Evolutionary conservation across 306 rosid genomes (phyloP).

Genomic region (Pterocarpus macrocarpus): DNA sequence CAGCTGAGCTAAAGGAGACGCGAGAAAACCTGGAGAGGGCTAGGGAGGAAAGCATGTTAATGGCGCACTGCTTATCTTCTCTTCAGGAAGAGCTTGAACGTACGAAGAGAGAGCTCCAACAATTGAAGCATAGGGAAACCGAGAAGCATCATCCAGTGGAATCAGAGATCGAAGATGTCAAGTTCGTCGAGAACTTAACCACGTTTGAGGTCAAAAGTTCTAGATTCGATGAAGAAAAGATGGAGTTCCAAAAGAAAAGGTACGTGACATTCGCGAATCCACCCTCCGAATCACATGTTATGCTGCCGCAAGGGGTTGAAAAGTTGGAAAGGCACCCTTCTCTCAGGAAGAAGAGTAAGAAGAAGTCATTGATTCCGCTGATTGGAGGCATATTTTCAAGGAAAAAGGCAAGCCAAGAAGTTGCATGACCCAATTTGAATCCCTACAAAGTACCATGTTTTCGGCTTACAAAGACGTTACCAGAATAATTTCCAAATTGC

Average conservation of each 20-base stretch:
- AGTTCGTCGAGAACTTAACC: conserved; percentile 62
- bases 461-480: conserved; percentile 3
- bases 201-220: conserved; percentile 52
- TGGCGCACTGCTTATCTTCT: conserved; percentile 78
- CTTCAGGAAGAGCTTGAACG: conserved; percentile 78
- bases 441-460: background rate
- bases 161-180: conserved; percentile 66
- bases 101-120: conserved; percentile 73
- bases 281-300: conserved; percentile 60
- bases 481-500: conserved; percentile 38
- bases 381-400: conserved; percentile 75
- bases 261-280: conserved; percentile 89
- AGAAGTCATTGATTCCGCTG: conserved; percentile 70
- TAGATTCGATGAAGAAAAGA: conserved; percentile 41
- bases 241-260: conserved; percentile 88
- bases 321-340: conserved; percentile 78
- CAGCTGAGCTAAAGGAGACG: conserved; percentile 80
- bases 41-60: conserved; percentile 73
- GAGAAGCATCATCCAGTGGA: conserved; percentile 57
- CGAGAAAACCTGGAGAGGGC: conserved; percentile 75
- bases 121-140: conserved; percentile 57
- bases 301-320: conserved; percentile 61
- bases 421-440: conserved; percentile 42
- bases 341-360: conserved; percentile 69
- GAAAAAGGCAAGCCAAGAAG: conserved; percentile 64